These are phyloP conservation scores for Brassica napus DNA, from an alignment of 345 rosid species.

Conservation along the genomic window DNA sequence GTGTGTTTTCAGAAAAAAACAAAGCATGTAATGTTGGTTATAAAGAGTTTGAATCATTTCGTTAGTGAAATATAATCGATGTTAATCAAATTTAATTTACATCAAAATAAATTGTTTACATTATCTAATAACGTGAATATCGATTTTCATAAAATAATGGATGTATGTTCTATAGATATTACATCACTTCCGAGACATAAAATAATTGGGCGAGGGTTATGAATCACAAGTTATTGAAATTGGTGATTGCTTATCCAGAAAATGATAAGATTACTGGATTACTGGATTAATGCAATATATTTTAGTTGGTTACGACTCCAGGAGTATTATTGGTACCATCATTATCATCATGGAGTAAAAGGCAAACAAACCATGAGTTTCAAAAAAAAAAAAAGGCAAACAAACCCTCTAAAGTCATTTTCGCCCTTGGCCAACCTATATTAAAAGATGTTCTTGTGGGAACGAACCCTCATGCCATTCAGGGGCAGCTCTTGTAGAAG, in stretches of 20 bases:
- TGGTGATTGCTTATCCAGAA: not conserved
- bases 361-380: conserved; percentile 14
- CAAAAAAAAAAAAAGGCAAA: conserved; percentile 2
- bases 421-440: not conserved
- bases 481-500: not conserved
- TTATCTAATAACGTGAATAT: not conserved
- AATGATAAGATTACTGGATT: not conserved
- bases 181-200: not conserved
- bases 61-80: not conserved
- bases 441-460: not conserved
- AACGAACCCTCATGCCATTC: conserved; percentile 5
- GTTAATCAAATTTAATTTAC: not conserved
- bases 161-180: not conserved
- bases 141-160: not conserved
- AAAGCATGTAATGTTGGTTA: not conserved
- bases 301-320: not conserved
- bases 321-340: not conserved
- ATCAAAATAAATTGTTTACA: not conserved
- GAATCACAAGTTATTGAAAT: not conserved
- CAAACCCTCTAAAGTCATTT: conserved; percentile 10
- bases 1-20: not conserved
- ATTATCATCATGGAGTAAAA: conserved; percentile 14
- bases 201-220: not conserved
- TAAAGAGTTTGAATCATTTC: not conserved
- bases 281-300: not conserved